These are phyloP conservation scores for Magnolia changhungtana DNA, from an alignment of 164 flowering plant species.

Conservation along the genomic window DNA sequence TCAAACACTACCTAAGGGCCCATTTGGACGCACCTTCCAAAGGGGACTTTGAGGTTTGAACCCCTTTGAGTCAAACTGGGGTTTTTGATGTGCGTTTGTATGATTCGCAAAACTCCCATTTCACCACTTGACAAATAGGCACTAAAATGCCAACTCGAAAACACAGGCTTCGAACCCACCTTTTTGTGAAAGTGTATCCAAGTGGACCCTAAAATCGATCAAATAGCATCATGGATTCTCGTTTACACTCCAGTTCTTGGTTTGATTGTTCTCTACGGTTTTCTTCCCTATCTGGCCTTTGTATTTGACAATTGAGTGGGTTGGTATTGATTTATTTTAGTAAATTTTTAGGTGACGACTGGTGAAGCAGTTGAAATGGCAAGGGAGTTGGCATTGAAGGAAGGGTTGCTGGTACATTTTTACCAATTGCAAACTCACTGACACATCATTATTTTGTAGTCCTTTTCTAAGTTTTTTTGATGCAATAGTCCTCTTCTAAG, in stretches of 20 bases:
- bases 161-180: too few relatives aligned
- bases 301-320: neutral
- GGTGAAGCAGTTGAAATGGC: slow-evolving; percentile 83
- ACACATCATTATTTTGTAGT: too few relatives aligned
- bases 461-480: too few relatives aligned
- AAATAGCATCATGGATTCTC: neutral
- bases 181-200: neutral
- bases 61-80: too few relatives aligned
- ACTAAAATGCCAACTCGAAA: too few relatives aligned
- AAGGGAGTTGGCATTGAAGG: slow-evolving; percentile 68
- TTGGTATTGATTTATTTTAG: neutral
- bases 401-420: slow-evolving; percentile 71
- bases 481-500: too few relatives aligned
- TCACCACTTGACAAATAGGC: too few relatives aligned
- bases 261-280: neutral
- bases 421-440: neutral
- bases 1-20: neutral
- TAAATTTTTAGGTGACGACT: slow-evolving; percentile 51
- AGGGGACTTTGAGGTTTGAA: too few relatives aligned
- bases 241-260: neutral
- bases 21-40: too few relatives aligned
- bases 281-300: neutral
- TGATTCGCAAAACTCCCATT: too few relatives aligned
- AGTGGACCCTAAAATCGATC: neutral
- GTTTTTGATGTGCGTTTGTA: too few relatives aligned